Base-by-base conservation (phyloP, 2,329 filamentous ascomycete species). In the Arthrocladium fulminans region DNA sequence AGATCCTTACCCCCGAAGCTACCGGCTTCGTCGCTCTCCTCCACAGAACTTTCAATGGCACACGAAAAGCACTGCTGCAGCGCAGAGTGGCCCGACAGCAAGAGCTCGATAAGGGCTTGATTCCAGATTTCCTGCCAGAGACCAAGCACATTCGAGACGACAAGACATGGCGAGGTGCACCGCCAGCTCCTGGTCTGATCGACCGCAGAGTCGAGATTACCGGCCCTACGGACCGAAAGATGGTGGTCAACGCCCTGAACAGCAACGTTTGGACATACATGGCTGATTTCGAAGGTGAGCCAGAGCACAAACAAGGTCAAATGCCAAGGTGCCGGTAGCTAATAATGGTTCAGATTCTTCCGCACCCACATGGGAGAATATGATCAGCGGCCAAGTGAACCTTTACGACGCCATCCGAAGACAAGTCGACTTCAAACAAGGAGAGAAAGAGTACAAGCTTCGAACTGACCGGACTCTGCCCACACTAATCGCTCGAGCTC, bases 241-340 rank as follows among this genome's bases (percentile, higher is more conserved):
- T 98, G 92, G 88, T 97, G 41, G 87, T 97, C 54, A 98, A 98
- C 67, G 92, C 92, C 8, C 65, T 97, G 65, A 98, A 97, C 69
- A 84, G 90, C 39, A 80, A 97, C 62, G 92, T 97, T 20, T 97
- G 86, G 84, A 97, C 90, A 49, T 98, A 97, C 64, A 98, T 98
- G 92, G 92, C 92, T 41, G 92, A 98, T 70, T 94, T 98, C 59
- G 92, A 98, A 72, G 90, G 89, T 92, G 68, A 61, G 77, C 66
- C 10, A 27, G 25, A 19, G 17, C 32, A 34, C 2, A 12, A 38
- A 10, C 15, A 24, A 12, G 32, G 30, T 24, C 23, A 7, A 6
- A 22, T 15, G 13, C 8, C 17, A 30, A 20, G 24, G 6, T 15
- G 32, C 30, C 32, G 45, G 22, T 35, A n/a, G 23, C 43, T 45